Conservation (phyloP, 1,284 basidiomycete genomes). For the Leccinum subrobustum region DNA sequence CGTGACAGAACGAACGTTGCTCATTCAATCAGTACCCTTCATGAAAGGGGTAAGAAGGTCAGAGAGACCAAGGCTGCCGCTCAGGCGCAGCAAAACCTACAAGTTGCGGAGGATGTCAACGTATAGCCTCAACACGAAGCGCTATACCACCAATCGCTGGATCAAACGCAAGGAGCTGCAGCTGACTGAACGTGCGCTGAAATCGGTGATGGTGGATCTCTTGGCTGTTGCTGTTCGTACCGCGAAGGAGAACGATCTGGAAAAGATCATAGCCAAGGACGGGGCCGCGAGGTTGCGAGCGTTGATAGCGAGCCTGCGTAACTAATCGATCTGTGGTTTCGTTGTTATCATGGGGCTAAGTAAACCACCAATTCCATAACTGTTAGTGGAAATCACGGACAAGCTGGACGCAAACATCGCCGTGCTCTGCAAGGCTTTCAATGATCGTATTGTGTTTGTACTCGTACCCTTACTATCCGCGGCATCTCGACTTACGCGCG, state of each 20-base stretch:
- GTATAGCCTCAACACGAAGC: slow-evolving; percentile 63
- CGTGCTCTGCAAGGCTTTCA: slow-evolving; percentile 70
- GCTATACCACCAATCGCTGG: slow-evolving; percentile 47
- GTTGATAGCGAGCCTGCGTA: slow-evolving; percentile 61
- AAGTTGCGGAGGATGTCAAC: slow-evolving; percentile 43
- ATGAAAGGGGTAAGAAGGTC: slow-evolving; percentile 48
- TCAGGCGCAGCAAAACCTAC: slow-evolving; percentile 24
- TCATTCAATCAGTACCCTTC: slow-evolving; percentile 45
- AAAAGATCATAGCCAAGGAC: slow-evolving; percentile 54
- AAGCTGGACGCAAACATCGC: slow-evolving; percentile 64
- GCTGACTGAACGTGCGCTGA: slow-evolving; percentile 57
- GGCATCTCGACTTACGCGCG: slow-evolving; percentile 8
- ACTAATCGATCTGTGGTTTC: slow-evolving; percentile 13
- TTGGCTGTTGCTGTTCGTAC: slow-evolving; percentile 47
- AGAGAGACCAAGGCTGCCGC: slow-evolving; percentile 67
- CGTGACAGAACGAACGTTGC: slow-evolving; percentile 46
- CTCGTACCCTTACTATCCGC: not conserved
- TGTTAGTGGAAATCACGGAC: slow-evolving; percentile 46
- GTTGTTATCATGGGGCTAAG: slow-evolving; percentile 2
- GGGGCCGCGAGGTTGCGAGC: slow-evolving; percentile 48
- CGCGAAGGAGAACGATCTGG: slow-evolving; percentile 48
- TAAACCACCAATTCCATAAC: not conserved
- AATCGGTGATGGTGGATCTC: slow-evolving; percentile 65
- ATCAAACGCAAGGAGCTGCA: slow-evolving; percentile 46
- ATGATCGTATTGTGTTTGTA: slow-evolving; percentile 54